Base-by-base conservation (phyloP, 2,329 filamentous ascomycete species). In the Botrytis squamosa region DNA sequence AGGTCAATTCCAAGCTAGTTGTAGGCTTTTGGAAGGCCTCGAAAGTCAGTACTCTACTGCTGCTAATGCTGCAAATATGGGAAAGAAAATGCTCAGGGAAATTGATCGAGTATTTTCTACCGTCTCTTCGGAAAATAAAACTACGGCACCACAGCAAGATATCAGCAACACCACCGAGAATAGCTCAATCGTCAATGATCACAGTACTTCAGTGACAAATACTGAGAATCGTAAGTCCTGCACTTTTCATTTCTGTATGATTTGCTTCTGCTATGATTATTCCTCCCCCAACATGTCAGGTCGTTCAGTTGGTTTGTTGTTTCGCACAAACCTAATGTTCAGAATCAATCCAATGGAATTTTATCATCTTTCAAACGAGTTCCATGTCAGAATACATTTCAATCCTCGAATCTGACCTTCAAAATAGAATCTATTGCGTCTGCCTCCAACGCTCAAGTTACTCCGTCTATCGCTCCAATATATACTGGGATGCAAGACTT, bases 1-100 rank as follows among this genome's bases (percentile, higher is more conserved):
- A 75, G 83, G 83, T 22, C 83, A 86, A 0, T 90, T 91, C 77
- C 84, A 85, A 69, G 84, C 84, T 63, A 87, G 88, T 59, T 88
- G 88, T 18, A 83, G 85, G 3, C 83, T 88, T 49, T 81, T 91
- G 7, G 84, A 85, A 36, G 82, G 84, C 22, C 85, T 89, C 72
- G 85, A 86, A n/a, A 84, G 86, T 59, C 85, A 86, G n/a, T 91
- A 88, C 79, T 88, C 86, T 83, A 88, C 78, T 9, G 86, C 77
- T 85, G 88, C 2, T 84, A 75, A 73, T 20, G 78, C 74, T 25
- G 74, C 78, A n/a, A 76, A 77, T 20, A 77, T 79, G 74, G 78
- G 77, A 0, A 75, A 74, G 72, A 76, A 77, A 36, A 70, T 77
- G 22, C 65, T 79, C 3, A 76, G 74, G 38, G 77, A 79, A 70